Base-by-base conservation (phyloP, 805 yeast genomes). In the Candida vartiovaarae region DNA sequence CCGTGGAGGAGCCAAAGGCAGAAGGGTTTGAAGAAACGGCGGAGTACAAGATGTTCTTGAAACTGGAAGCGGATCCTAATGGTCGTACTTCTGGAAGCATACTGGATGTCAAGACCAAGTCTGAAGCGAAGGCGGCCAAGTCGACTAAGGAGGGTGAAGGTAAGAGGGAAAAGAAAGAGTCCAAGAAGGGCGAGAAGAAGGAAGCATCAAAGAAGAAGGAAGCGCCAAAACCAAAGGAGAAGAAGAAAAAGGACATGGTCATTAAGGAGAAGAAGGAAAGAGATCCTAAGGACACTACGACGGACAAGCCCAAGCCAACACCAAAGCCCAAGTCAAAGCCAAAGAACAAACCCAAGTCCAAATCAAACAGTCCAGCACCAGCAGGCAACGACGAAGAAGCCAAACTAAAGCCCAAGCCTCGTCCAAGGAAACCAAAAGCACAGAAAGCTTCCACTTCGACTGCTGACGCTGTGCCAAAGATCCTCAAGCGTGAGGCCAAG, bases 11-110 rank as follows among this genome's bases (percentile, higher is more conserved):
- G 9, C 31, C 37, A 9, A 39, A 39, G 34, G 8, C 33, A n/a
- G 28, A 28, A 7, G 38, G 46, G 4, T 34, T 64, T 5, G 52
- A 48, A 9, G 55, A 51, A 3, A 42, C 46, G 8, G 51, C 56
- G 3, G 40, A 43, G 4, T 62, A 39, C 40, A 36, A 53, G 39
- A 40, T 48, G 41, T 61, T 61, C 38, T 27, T 50, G 42, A 50
- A 54, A 38, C 51, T 38, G 35, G 34, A 42, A 7, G 20, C 20
- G 20, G 20, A 15, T 15, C 20, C 20, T 1, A 15, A 15, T 15
- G 20, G 20, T 15, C 20, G 20, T 15, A 15, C 20, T 15, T 2
- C 20, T 15, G 20, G 20, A 15, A 15, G 20, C 32, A 37, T 32
- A 39, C 28, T 30, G n/a, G 4, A 35, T 24, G 33, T 7, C 6